Evolutionary conservation across 805 yeast species (phyloP).

Genomic region (Candida insectorum): DNA sequence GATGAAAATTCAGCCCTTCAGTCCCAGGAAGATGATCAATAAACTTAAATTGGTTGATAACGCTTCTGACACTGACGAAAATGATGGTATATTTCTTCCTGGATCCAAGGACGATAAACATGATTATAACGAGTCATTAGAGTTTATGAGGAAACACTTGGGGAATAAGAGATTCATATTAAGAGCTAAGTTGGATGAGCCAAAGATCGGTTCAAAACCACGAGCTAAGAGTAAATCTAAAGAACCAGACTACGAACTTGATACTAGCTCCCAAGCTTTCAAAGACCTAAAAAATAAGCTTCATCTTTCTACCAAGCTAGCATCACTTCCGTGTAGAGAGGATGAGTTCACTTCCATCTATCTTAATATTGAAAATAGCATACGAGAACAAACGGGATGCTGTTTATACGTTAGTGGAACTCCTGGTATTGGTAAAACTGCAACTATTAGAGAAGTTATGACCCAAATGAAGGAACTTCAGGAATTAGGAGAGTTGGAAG

Average conservation of each 20-base stretch:
- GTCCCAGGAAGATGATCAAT: too few species aligned
- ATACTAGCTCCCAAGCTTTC: slow-evolving; percentile 27
- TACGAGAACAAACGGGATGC: slow-evolving; percentile 68
- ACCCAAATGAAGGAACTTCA: slow-evolving; percentile 51
- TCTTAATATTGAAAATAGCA: slow-evolving; percentile 65
- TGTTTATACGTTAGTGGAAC: slow-evolving; percentile 93
- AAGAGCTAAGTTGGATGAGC: too few species aligned
- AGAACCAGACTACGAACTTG: slow-evolving; percentile 10
- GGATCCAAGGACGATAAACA: too few species aligned
- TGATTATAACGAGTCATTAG: slow-evolving; percentile 5
- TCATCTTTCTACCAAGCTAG: slow-evolving; percentile 43
- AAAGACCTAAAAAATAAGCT: slow-evolving; percentile 39
- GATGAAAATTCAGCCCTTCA: too few species aligned
- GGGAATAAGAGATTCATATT: slow-evolving; percentile 3
- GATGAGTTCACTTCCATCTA: slow-evolving; percentile 72
- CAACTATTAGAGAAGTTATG: slow-evolving; percentile 84
- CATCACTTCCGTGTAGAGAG: slow-evolving; percentile 80
- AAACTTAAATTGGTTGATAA: too few species aligned
- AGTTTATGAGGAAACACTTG: slow-evolving; percentile 4
- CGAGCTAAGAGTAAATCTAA: too few species aligned
- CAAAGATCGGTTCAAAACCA: too few species aligned
- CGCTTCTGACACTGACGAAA: too few species aligned
- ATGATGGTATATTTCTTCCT: too few species aligned
- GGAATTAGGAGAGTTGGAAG: slow-evolving; percentile 23
- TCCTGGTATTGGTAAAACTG: slow-evolving; percentile 97